These are phyloP conservation scores for Mycena haematopus DNA, from an alignment of 768 basidiomycete genomes.

Conservation along the genomic window DNA sequence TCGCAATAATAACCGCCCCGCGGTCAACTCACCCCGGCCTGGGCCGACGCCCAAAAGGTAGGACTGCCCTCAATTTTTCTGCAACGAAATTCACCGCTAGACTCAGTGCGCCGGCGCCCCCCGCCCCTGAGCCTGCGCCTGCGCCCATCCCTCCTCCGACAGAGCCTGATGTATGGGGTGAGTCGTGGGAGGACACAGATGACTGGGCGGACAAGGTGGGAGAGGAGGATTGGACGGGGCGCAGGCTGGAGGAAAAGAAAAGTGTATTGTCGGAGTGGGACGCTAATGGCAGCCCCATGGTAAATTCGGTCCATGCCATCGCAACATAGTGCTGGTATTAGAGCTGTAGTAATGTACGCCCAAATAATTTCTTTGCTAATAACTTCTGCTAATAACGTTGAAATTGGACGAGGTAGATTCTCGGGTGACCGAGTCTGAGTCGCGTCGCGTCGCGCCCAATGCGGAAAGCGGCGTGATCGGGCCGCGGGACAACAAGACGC, in stretches of 20 bases:
- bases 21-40: constrained; percentile 41
- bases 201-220: constrained; percentile 58
- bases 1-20: constrained; percentile 39
- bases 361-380: no score
- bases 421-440: no score
- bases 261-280: constrained; percentile 38
- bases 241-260: constrained; percentile 46
- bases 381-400: no score
- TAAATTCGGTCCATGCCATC: constrained; percentile 18
- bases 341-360: neutral
- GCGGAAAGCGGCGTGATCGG: constrained; percentile 6
- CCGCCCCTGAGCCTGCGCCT: constrained; percentile 23
- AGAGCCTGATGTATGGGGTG: constrained; percentile 44
- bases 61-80: neutral
- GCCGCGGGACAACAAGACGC: neutral
- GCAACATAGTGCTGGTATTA: constrained; percentile 2
- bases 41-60: constrained; percentile 17
- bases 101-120: neutral
- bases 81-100: neutral
- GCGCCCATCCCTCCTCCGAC: constrained; percentile 31
- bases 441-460: no score
- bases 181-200: constrained; percentile 57
- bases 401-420: no score
- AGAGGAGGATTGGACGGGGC: constrained; percentile 56
- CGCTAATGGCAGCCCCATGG: constrained; percentile 22